Evolutionary conservation across 106 monocot genomes (phyloP).

Genomic region (Dioscorea alata): DNA sequence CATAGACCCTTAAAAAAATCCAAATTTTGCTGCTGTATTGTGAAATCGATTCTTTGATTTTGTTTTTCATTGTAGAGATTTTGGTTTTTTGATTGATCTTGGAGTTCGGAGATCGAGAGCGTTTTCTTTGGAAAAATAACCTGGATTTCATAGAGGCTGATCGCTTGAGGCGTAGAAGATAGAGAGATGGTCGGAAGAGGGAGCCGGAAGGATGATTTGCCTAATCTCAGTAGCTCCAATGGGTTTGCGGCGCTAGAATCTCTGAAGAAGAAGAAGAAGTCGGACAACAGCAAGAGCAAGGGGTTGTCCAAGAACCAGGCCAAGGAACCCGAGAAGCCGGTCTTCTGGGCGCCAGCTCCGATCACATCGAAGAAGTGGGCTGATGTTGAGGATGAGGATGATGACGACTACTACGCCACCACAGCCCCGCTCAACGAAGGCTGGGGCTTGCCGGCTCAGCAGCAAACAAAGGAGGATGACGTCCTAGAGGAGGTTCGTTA

Average conservation of each 20-base stretch:
- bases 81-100: background rate
- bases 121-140: background rate
- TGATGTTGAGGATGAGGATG: conserved; percentile 16
- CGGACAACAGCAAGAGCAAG: conserved; percentile 8
- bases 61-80: background rate
- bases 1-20: background rate
- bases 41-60: background rate
- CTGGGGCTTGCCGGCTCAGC: conserved; percentile 24
- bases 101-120: background rate
- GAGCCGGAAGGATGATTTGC: conserved; percentile 12
- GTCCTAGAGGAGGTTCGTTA: conserved; percentile 28
- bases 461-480: conserved; percentile 10
- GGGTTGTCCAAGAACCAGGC: conserved; percentile 2
- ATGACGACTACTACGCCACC: conserved; percentile 46
- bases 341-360: conserved; percentile 11
- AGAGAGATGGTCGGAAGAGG: conserved; percentile 1
- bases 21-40: background rate
- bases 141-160: background rate
- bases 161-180: background rate
- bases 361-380: conserved; percentile 16
- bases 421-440: conserved; percentile 41
- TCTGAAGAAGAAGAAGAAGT: conserved; percentile 20
- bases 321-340: conserved; percentile 9
- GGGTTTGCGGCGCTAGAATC: conserved; percentile 16
- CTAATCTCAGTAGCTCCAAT: conserved; percentile 11